phyloP scores from a whole-genome alignment of 768 basidiomycete species.

The Trametes coccinea region DNA sequence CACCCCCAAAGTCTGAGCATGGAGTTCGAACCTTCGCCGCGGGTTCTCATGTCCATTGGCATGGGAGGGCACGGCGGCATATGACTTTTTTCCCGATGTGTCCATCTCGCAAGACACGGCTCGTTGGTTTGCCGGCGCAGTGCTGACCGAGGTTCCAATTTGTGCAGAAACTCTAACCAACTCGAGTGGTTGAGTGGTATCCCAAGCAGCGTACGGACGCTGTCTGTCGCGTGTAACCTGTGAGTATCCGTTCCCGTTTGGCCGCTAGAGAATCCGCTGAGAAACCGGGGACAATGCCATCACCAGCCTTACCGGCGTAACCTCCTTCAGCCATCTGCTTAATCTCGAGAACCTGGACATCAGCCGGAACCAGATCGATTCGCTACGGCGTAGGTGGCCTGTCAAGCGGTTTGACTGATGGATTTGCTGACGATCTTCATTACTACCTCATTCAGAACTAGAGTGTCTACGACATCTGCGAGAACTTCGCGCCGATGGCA shows the following conservation, averaged over 20 bases:
- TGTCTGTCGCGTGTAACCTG: constrained; percentile 78
- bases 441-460: constrained; percentile 56
- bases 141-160: background rate
- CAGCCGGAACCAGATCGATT: constrained; percentile 86
- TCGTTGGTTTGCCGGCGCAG: background rate
- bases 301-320: constrained; percentile 75
- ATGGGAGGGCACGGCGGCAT: constrained; percentile 1
- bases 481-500: constrained; percentile 89
- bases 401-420: background rate
- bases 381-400: constrained; percentile 70
- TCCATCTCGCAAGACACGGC: background rate
- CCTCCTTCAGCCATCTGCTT: constrained; percentile 83
- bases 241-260: constrained; percentile 37
- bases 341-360: constrained; percentile 91
- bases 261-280: constrained; percentile 1
- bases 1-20: background rate
- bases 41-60: constrained; percentile 12
- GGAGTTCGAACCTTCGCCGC: background rate
- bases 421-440: background rate
- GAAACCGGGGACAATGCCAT: background rate
- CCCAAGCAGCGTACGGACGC: constrained; percentile 67
- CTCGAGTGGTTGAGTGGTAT: constrained; percentile 81
- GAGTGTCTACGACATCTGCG: constrained; percentile 81
- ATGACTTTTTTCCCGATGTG: background rate
- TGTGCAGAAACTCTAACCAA: constrained; percentile 65